Evolutionary conservation across 257 asterid genomes (phyloP), one percentile per base, ranked within the genome.

Genomic region (Penstemon barbatus): DNA sequence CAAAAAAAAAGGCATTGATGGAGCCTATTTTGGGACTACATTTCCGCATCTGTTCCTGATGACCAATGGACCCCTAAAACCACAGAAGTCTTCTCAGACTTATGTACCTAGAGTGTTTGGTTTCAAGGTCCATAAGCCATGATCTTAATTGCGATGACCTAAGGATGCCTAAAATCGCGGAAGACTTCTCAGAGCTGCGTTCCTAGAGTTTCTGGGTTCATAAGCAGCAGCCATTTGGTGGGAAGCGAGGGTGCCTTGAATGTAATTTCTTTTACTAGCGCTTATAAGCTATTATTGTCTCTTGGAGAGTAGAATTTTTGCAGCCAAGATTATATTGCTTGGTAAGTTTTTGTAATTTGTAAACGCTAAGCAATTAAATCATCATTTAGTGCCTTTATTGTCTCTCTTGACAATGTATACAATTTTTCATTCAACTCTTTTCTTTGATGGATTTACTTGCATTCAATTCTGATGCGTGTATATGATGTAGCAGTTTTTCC

Each of bases 11-110:
- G 89, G 69, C 46, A 76, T 81, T 8, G 87, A 84, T 75, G 89
- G 89, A 72, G 81, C 86, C 62, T 84, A 81, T 64, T 79, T 81
- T n/a, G 86, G 89, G 37, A 84, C 89, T 4, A 84, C 90, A 63
- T 84, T 84, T 56, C 87, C 87, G 7, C 81, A 79, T 65, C 53
- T 82, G 66, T 82, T 79, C 59, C 65, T 79, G 74, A 82, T 80
- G 85, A 82, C 87, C 1, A 77, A 77, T 45, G 83, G 81, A 39
- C 76, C 75, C 55, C 81, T 82, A 44, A 82, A 82, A 58, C 87
- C 87, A 38, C 81, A 63, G 46, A 80, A 82, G 79, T 42, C 75
- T 13, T 18, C 81, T 41, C 79, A 74, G 79, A 79, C 74, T 51
- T 82, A 82, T 8, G 75, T 80, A 9, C 87, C 85, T 5, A 79